phyloP scores from a whole-genome alignment of 179 eudicot genomes.

The Camellia oleifera region DNA sequence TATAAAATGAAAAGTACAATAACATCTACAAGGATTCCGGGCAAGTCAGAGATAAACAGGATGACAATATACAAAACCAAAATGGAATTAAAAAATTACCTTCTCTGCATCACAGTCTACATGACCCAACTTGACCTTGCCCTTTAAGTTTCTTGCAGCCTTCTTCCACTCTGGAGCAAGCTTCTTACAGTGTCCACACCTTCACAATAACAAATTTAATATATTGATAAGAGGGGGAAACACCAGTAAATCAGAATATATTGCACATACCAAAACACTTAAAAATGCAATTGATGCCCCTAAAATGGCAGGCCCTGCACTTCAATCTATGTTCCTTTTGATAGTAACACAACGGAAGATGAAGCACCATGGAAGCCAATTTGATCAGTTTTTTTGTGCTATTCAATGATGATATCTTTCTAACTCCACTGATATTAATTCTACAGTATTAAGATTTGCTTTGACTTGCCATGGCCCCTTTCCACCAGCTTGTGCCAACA shows the following conservation, averaged over 20 bases:
- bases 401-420: neutral
- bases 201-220: conserved; percentile 14
- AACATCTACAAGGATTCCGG: neutral
- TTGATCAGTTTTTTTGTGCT: neutral
- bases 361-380: neutral
- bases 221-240: neutral
- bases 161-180: conserved; percentile 99
- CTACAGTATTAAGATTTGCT: neutral
- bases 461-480: neutral
- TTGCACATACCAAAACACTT: neutral
- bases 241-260: too few relatives aligned
- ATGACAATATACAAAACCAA: neutral
- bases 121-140: conserved; percentile 94
- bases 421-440: neutral
- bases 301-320: neutral
- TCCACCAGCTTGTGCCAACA: neutral
- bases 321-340: neutral
- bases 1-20: neutral
- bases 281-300: neutral
- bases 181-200: conserved; percentile 99
- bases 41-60: neutral
- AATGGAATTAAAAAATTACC: conserved; percentile 35
- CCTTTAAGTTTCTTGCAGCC: conserved; percentile 86
- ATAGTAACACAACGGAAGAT: neutral
- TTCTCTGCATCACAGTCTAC: conserved; percentile 93